Conservation (phyloP, 1,139 yeast genomes). For the Pneumocystis oryctolagi region DNA sequence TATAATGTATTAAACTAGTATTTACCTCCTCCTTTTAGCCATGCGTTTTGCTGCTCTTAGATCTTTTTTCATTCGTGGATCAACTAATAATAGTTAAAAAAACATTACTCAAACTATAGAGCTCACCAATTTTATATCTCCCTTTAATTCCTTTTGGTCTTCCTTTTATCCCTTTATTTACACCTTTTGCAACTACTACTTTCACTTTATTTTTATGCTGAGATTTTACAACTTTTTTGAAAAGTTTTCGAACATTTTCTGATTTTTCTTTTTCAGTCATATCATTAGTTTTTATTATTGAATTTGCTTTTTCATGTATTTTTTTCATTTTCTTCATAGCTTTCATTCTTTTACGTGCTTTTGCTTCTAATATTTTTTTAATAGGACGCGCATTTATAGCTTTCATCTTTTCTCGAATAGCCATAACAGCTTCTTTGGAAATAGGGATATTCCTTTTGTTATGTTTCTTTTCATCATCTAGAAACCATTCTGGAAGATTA, state of each 20-base stretch:
- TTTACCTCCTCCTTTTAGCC: constrained; percentile 54
- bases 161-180: constrained; percentile 73
- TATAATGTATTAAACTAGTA: background rate
- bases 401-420: constrained; percentile 74
- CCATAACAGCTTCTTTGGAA: constrained; percentile 91
- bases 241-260: constrained; percentile 73
- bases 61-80: constrained; percentile 94
- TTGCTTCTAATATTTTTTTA: constrained; percentile 93
- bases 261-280: constrained; percentile 89
- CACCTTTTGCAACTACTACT: constrained; percentile 78
- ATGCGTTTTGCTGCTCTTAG: constrained; percentile 83
- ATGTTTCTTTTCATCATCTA: constrained; percentile 80
- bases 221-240: constrained; percentile 60
- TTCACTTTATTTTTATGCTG: constrained; percentile 69
- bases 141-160: constrained; percentile 96
- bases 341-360: constrained; percentile 92
- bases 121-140: constrained; percentile 44
- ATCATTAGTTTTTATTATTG: constrained; percentile 74
- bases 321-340: constrained; percentile 79
- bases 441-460: constrained; percentile 79
- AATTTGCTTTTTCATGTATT: constrained; percentile 83
- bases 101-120: background rate
- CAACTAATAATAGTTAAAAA: constrained; percentile 52
- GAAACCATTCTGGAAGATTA: constrained; percentile 87
- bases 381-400: constrained; percentile 94